Evolutionary conservation across 768 basidiomycete genomes (phyloP).

Genomic region (Leccinum barrowsii): DNA sequence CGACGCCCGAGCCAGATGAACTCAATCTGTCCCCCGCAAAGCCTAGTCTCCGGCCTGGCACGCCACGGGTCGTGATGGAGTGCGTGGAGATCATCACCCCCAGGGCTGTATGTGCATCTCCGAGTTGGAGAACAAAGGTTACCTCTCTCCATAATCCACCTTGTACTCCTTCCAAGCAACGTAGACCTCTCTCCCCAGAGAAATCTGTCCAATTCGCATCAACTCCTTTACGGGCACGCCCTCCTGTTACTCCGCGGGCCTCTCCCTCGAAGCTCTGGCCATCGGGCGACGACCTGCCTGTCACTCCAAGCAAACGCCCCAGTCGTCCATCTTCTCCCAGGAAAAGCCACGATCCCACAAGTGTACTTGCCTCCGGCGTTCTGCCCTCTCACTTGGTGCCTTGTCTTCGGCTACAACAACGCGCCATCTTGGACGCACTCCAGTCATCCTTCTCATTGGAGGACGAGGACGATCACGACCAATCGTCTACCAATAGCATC

Average conservation of each 20-base stretch:
- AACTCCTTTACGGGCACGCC: conserved; percentile 13
- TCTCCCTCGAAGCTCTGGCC: conserved; percentile 16
- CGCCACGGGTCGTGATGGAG: conserved; percentile 27
- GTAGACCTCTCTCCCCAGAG: background rate
- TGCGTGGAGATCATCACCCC: conserved; percentile 32
- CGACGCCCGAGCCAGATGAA: conserved; percentile 25
- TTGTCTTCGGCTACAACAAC: conserved; percentile 56
- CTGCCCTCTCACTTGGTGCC: conserved; percentile 42
- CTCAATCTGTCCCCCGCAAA: conserved; percentile 29
- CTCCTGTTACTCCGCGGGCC: conserved; percentile 13
- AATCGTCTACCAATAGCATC: conserved; percentile 43
- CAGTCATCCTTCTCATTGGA: conserved; percentile 27
- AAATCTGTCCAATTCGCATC: conserved; percentile 10
- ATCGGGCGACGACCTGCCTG: conserved; percentile 7
- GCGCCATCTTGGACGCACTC: conserved; percentile 48
- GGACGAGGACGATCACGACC: conserved; percentile 32
- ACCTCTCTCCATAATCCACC: conserved; percentile 4
- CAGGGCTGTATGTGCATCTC: conserved; percentile 13
- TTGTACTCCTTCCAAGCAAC: conserved; percentile 19
- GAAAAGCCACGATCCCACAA: conserved; percentile 7
- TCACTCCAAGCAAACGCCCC: conserved; percentile 16
- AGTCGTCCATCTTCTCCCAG: conserved; percentile 10
- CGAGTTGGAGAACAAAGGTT: conserved; percentile 1
- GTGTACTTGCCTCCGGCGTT: conserved; percentile 5
- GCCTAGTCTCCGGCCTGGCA: conserved; percentile 17